A percentile compares a stretch with the other conserved stretches of the same genome.
Conservation (phyloP, 768 basidiomycete genomes). For the Ramaria sp. region DNA sequence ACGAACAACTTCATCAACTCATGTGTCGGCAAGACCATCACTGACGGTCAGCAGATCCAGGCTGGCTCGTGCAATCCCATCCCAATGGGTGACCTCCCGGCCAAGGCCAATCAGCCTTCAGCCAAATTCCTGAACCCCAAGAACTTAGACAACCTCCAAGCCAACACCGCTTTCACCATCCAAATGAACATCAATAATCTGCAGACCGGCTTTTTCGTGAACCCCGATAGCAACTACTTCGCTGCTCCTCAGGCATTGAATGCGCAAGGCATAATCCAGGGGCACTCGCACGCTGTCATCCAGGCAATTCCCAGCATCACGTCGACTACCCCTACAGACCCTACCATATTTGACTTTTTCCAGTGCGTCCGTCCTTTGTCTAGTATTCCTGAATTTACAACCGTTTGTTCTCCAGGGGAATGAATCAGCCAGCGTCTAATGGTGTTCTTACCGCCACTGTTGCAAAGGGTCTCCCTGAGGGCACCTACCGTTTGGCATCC, state of each 20-base stretch:
- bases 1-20: slow-evolving; percentile 56
- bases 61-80: slow-evolving; percentile 49
- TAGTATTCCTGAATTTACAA: neutral
- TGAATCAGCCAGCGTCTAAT: slow-evolving; percentile 30
- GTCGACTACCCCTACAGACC: slow-evolving; percentile 37
- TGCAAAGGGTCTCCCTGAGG: slow-evolving; percentile 42
- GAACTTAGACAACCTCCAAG: slow-evolving; percentile 38
- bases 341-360: slow-evolving; percentile 48
- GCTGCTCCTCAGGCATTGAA: slow-evolving; percentile 47
- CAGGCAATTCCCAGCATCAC: slow-evolving; percentile 32
- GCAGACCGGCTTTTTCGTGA: slow-evolving; percentile 46
- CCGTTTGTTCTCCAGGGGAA: slow-evolving; percentile 19
- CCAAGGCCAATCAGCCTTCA: slow-evolving; percentile 35
- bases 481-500: slow-evolving; percentile 46
- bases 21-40: slow-evolving; percentile 38
- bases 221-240: slow-evolving; percentile 42
- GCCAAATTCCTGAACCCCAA: slow-evolving; percentile 35
- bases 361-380: slow-evolving; percentile 14
- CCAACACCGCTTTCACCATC: slow-evolving; percentile 40
- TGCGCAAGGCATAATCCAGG: slow-evolving; percentile 37
- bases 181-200: slow-evolving; percentile 34
- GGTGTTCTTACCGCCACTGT: slow-evolving; percentile 44
- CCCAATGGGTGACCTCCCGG: slow-evolving; percentile 44
- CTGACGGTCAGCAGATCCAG: slow-evolving; percentile 43
- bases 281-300: slow-evolving; percentile 49